Evolutionary conservation across 148 eudicot genomes (phyloP).

Genomic region (Talinum fruticosum): DNA sequence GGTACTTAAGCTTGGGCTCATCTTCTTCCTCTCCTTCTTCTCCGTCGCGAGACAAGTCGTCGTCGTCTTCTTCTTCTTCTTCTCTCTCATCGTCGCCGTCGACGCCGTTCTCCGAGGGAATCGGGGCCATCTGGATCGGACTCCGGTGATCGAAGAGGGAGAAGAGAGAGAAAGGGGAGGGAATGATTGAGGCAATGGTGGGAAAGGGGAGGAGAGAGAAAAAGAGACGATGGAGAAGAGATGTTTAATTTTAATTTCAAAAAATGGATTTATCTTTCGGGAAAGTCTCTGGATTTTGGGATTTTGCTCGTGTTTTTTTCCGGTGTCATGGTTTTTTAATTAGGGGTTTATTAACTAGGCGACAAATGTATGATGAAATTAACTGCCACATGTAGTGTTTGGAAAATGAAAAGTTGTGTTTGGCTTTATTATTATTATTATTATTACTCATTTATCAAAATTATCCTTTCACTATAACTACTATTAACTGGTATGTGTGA

Average conservation of each 20-base stretch:
- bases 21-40: constrained; percentile 70
- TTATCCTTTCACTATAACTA: too few relatives aligned
- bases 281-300: neutral
- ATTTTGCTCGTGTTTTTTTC: neutral
- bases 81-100: constrained; percentile 83
- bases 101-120: constrained; percentile 65
- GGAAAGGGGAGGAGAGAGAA: neutral
- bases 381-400: neutral
- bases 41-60: constrained; percentile 27
- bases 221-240: neutral
- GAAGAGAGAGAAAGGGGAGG: constrained; percentile 7
- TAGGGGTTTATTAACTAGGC: neutral
- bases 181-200: constrained; percentile 7
- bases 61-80: constrained; percentile 28
- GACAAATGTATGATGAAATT: neutral
- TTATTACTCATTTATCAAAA: too few relatives aligned
- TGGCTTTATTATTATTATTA: neutral
- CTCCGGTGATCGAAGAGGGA: constrained; percentile 3
- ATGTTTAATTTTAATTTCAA: too few relatives aligned
- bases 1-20: constrained; percentile 92
- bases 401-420: neutral
- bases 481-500: too few relatives aligned
- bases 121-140: constrained; percentile 47
- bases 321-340: neutral
- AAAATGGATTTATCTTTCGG: neutral